These are phyloP conservation scores for Solanum sejunctum DNA, from an alignment of 257 asterid genomes.

Conservation along the genomic window DNA sequence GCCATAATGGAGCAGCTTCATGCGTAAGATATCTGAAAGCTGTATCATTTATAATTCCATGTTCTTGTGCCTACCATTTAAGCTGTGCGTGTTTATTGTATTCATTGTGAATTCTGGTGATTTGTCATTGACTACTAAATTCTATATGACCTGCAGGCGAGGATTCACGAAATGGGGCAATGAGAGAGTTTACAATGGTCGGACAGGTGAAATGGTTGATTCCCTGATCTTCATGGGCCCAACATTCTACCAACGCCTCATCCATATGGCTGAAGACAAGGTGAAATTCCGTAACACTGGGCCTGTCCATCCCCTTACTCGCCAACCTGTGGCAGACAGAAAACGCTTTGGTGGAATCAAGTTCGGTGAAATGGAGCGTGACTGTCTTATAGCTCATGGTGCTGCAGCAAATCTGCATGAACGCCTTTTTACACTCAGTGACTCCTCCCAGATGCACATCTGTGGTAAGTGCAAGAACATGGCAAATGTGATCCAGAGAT, in stretches of 20 bases:
- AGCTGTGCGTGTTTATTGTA: not conserved
- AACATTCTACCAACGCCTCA: constrained; percentile 82
- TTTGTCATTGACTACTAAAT: not conserved
- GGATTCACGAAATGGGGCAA: constrained; percentile 86
- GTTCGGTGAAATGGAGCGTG: constrained; percentile 94
- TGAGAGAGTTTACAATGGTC: constrained; percentile 74
- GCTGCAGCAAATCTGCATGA: constrained; percentile 86
- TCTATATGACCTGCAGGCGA: constrained; percentile 28
- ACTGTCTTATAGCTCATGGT: constrained; percentile 87
- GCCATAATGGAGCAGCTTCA: constrained; percentile 71
- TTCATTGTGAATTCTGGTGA: not conserved
- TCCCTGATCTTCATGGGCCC: constrained; percentile 86
- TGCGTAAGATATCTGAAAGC: constrained; percentile 27
- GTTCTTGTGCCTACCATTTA: not conserved
- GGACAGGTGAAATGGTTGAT: constrained; percentile 55
- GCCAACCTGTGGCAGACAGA: constrained; percentile 95
- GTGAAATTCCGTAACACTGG: constrained; percentile 83
- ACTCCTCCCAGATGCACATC: constrained; percentile 73
- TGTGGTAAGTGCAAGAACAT: constrained; percentile 65
- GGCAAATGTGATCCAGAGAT: constrained; percentile 66
- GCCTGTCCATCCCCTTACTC: constrained; percentile 92
- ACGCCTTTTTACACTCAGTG: constrained; percentile 87
- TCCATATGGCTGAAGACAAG: constrained; percentile 94
- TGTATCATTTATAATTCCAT: not conserved
- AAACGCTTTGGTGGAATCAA: constrained; percentile 89